These are phyloP conservation scores for Drosera spatulata DNA, from an alignment of 179 eudicot species.

Conservation along the genomic window DNA sequence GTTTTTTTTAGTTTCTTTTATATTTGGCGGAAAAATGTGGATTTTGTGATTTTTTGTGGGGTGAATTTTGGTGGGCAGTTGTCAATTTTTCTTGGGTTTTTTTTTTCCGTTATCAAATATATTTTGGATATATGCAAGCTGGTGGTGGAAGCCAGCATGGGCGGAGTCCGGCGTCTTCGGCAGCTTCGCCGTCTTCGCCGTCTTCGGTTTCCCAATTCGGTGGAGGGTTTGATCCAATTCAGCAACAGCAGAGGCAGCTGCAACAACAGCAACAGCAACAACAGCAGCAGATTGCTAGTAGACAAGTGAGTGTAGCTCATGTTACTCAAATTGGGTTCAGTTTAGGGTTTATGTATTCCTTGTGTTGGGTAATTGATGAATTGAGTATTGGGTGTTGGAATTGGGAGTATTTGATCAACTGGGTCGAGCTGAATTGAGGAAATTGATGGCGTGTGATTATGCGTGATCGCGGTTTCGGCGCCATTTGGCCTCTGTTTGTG, in stretches of 20 bases:
- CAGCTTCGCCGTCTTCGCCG: constrained; percentile 76
- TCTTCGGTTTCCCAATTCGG: constrained; percentile 65
- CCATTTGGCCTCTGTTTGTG: constrained; percentile 2
- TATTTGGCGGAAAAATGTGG: too few species aligned
- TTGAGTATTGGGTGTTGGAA: too few species aligned
- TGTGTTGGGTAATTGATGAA: background rate
- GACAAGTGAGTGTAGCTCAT: constrained; percentile 52
- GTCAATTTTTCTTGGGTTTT: too few species aligned
- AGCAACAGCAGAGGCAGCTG: constrained; percentile 15
- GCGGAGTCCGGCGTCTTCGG: constrained; percentile 56
- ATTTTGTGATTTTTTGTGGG: too few species aligned
- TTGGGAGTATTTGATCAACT: too few species aligned
- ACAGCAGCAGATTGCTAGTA: constrained; percentile 21
- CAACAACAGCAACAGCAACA: constrained; percentile 21
- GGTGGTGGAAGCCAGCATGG: constrained; percentile 44
- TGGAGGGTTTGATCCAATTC: constrained; percentile 37
- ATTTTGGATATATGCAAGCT: constrained; percentile 44
- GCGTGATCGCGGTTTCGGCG: background rate
- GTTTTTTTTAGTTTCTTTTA: too few species aligned
- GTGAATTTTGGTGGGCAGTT: too few species aligned
- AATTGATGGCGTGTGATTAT: constrained; percentile 5
- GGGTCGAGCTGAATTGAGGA: background rate
- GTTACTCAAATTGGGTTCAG: background rate
- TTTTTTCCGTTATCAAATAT: too few species aligned
- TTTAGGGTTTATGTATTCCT: background rate